Conservation (phyloP, 2,329 filamentous ascomycete genomes). For the Camillea tinctor region DNA sequence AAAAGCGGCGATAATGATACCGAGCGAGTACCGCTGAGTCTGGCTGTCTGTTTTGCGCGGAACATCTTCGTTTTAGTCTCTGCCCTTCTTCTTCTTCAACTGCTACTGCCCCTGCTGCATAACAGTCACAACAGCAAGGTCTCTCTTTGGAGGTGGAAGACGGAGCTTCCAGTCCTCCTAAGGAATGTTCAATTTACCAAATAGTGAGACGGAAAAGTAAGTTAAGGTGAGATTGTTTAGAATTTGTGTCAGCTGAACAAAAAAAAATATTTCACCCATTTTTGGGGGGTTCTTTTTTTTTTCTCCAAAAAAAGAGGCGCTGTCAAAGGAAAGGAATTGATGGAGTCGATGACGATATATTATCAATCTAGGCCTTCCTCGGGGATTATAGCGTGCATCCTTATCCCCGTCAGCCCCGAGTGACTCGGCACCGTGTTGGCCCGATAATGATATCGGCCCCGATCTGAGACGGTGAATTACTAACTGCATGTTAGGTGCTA, state of each 20-base stretch:
- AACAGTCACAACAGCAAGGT: not conserved
- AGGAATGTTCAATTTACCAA: not conserved
- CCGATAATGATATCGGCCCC: not conserved
- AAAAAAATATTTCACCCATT: not conserved
- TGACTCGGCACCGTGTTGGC: not conserved
- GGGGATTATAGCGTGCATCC: not conserved
- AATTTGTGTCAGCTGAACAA: not conserved
- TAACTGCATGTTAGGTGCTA: too few relatives aligned
- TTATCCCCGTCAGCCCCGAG: not conserved
- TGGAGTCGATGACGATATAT: not conserved
- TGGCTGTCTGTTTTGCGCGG: slow-evolving; percentile 16
- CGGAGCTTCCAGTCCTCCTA: slow-evolving; percentile 13
- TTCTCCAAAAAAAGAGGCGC: not conserved
- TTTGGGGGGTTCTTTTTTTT: too few relatives aligned
- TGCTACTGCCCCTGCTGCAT: too few relatives aligned
- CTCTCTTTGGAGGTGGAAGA: slow-evolving; percentile 10
- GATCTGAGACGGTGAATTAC: not conserved
- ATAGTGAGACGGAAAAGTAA: not conserved
- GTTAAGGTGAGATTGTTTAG: not conserved
- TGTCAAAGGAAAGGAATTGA: not conserved
- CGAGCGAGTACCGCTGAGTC: slow-evolving; percentile 11
- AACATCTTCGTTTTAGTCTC: slow-evolving; percentile 9
- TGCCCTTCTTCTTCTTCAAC: not conserved
- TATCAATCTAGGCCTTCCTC: not conserved
- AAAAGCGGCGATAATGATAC: slow-evolving; percentile 3